Conservation (phyloP, 2,329 filamentous ascomycete species). For the Pseudogymnoascus sp. region DNA sequence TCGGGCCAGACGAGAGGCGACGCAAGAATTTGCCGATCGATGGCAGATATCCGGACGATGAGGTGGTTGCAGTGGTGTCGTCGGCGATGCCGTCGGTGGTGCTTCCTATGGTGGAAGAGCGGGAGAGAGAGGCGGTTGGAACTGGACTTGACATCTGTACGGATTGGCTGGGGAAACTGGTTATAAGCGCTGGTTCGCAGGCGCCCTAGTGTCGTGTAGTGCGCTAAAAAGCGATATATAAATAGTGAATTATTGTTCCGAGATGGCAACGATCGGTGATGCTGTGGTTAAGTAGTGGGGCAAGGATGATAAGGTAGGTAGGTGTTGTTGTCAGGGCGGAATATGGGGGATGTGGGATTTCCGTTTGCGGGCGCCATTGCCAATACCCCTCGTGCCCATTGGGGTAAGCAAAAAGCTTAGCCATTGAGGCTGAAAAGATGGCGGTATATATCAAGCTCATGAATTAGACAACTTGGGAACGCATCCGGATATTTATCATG, state of each 20-base stretch:
- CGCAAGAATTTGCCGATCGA: slow-evolving; percentile 41
- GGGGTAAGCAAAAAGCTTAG: slow-evolving; percentile 7
- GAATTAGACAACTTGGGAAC: neutral
- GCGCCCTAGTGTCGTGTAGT: slow-evolving; percentile 1
- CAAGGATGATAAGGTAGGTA: slow-evolving; percentile 8
- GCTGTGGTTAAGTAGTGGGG: neutral
- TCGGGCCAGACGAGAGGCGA: slow-evolving; percentile 52
- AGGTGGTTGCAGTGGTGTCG: neutral
- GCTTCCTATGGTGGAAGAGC: neutral
- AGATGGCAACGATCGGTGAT: slow-evolving; percentile 7
- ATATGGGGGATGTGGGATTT: neutral
- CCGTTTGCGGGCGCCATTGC: neutral
- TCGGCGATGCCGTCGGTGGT: neutral
- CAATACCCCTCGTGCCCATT: neutral
- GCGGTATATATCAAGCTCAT: neutral
- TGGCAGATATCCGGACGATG: neutral
- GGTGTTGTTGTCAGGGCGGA: slow-evolving; percentile 2
- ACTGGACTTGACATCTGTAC: neutral
- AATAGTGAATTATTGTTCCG: slow-evolving; percentile 7
- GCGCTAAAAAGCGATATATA: slow-evolving; percentile 1
- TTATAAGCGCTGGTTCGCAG: neutral
- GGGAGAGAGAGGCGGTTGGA: neutral
- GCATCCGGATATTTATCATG: neutral
- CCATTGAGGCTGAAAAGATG: neutral
- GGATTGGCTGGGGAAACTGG: neutral